Percentiles rank a stretch among this genome's conserved stretches.
phyloP scores from a whole-genome alignment of 192 early-diverging fungal genomes.

The Funneliformis geosporum region DNA sequence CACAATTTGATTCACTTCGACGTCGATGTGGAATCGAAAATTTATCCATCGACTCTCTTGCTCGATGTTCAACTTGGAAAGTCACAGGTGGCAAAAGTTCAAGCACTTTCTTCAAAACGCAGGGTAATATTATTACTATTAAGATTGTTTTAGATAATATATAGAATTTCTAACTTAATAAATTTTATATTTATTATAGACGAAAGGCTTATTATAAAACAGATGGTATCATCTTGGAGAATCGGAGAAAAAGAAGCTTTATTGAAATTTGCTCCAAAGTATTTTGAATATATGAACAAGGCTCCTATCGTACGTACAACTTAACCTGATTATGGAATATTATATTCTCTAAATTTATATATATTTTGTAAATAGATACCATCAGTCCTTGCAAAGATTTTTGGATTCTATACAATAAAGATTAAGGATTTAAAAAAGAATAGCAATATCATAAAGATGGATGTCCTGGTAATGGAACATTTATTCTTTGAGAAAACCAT shows the following conservation, averaged over 20 bases:
- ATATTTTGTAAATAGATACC: constrained; percentile 38
- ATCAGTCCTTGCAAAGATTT: constrained; percentile 81
- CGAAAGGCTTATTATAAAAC: constrained; percentile 85
- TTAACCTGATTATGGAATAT: not conserved
- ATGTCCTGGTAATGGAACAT: constrained; percentile 94
- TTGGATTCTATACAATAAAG: constrained; percentile 87
- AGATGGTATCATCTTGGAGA: constrained; percentile 73
- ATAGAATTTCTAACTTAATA: not conserved
- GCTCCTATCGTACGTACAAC: constrained; percentile 47
- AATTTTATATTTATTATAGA: constrained; percentile 50
- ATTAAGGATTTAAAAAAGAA: constrained; percentile 59
- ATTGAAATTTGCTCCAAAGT: constrained; percentile 84
- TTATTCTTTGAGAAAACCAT: constrained; percentile 79
- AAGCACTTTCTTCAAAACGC: constrained; percentile 80
- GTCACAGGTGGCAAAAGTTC: constrained; percentile 88
- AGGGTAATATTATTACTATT: constrained; percentile 49
- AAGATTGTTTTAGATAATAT: not conserved
- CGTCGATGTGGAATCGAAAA: constrained; percentile 79
- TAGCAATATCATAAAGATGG: constrained; percentile 67
- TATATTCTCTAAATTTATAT: not conserved
- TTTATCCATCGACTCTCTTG: constrained; percentile 75
- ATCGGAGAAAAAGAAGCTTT: constrained; percentile 83
- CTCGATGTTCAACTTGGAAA: constrained; percentile 76
- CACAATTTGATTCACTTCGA: constrained; percentile 84
- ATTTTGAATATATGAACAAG: constrained; percentile 82